Evolutionary conservation across 768 basidiomycete species (phyloP).

Genomic region (Leucocoprinus birnbaumii): DNA sequence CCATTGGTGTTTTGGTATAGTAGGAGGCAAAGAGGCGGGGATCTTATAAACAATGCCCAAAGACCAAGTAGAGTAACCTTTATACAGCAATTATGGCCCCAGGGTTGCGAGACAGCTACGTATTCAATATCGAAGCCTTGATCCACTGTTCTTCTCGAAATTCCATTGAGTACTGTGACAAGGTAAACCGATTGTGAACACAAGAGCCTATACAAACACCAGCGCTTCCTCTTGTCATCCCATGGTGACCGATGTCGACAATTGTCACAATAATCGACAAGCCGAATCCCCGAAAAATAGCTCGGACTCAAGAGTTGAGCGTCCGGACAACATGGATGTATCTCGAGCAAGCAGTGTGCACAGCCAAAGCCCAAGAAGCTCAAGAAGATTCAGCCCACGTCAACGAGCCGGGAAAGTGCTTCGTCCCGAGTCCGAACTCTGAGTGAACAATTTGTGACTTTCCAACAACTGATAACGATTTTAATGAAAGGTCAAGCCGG

Average conservation of each 20-base stretch:
- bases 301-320: not conserved
- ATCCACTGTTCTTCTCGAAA: constrained; percentile 9
- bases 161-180: not conserved
- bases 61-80: not conserved
- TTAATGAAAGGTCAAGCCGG: not conserved
- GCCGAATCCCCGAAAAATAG: not conserved
- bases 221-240: not conserved
- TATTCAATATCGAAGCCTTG: not conserved
- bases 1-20: no score
- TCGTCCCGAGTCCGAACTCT: not conserved
- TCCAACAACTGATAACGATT: not conserved
- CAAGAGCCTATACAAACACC: not conserved
- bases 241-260: not conserved
- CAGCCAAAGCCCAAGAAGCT: not conserved
- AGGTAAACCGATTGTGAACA: not conserved
- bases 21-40: not conserved
- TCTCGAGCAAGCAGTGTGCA: no score
- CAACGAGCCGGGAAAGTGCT: not conserved
- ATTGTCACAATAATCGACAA: not conserved
- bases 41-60: not conserved
- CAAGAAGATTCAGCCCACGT: not conserved
- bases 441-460: not conserved
- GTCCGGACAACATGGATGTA: not conserved
- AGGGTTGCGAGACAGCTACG: constrained; percentile 1
- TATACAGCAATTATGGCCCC: not conserved